Base-by-base conservation (phyloP, 352 stramenopile species). In the Globisporangium middletonii region DNA sequence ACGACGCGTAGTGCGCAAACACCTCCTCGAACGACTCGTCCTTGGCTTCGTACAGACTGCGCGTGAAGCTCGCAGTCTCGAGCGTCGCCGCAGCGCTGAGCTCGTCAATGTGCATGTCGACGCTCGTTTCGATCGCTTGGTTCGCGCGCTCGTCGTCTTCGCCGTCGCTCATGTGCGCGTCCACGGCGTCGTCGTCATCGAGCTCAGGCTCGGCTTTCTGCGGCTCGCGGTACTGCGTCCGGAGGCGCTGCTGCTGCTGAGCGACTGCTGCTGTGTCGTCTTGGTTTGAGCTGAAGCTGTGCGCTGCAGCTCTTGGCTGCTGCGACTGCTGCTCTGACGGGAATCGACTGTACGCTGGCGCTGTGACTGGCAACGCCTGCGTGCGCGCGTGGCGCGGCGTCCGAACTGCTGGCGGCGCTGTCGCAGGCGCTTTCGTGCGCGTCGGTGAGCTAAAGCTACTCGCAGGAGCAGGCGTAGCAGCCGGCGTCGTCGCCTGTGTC, bases 11-110 rank as follows among this genome's bases (percentile, higher is more conserved):
- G 45, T 81, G 71, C 16, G 69, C 49, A 53, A 83, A 81, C 30
- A 85, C 75, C 44, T 85, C 68, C 28, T 85, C 73, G 28, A 85
- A 81, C 33, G 65, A 77, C 52, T 85, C 73, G 8, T 76, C 59
- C 26, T 64, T 48, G 55, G 79, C 69, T 15, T 80, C 65, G 18
- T 77, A 60, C 28, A 79, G 69, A 49, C 67, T 78, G 6, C 41
- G 64, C 50, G 69, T 71, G 23, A 74, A 42, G 11, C 69, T 68
- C 6, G 57, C 53, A 16, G 69, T 52, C 2, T 72, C 63, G 8
- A 65, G 49, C 33, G 59, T 48, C n/a, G 59, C 53, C 8, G 33
- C 49, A 5, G 56, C 55, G 18, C 43, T 56, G 46, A 62, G 45
- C n/a, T 63, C 57, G 11, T 63, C 51, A n/a, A 63, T 57, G 57